phyloP scores from a whole-genome alignment of 345 rosid species.

The Salix dunnii region DNA sequence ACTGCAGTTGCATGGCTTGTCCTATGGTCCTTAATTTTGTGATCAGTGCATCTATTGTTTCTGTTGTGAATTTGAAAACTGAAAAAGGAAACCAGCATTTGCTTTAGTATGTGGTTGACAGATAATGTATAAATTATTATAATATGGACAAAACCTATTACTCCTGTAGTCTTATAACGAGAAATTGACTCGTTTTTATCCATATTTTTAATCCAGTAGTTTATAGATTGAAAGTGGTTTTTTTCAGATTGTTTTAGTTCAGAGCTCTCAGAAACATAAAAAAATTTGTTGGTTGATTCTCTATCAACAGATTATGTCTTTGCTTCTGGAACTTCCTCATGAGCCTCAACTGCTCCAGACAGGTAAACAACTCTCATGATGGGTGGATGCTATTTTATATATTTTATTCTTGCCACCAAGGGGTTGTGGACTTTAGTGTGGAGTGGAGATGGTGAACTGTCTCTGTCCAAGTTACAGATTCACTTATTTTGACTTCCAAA shows the following conservation, averaged over 20 bases:
- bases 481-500: not conserved
- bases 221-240: not conserved
- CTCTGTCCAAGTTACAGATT: not conserved
- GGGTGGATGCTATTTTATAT: not conserved
- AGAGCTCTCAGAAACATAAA: not conserved
- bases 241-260: not conserved
- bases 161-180: not conserved
- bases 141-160: not conserved
- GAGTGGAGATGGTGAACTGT: slow-evolving; percentile 10
- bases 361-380: slow-evolving; percentile 40
- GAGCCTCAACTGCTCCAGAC: slow-evolving; percentile 92
- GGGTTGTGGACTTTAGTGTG: not conserved
- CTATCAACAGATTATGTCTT: slow-evolving; percentile 62
- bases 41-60: not conserved
- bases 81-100: not conserved
- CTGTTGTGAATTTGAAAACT: not conserved
- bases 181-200: not conserved
- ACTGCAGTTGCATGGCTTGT: not conserved
- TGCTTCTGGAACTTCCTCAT: slow-evolving; percentile 84
- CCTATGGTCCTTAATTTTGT: not conserved
- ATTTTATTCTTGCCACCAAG: not conserved
- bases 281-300: not conserved
- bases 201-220: not conserved
- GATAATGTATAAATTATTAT: not conserved
- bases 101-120: not conserved